A percentile compares a stretch with the other conserved stretches of the same genome.
Evolutionary conservation across 192 early-diverging fungal genomes (phyloP).

Genomic region (Backusella luteola): DNA sequence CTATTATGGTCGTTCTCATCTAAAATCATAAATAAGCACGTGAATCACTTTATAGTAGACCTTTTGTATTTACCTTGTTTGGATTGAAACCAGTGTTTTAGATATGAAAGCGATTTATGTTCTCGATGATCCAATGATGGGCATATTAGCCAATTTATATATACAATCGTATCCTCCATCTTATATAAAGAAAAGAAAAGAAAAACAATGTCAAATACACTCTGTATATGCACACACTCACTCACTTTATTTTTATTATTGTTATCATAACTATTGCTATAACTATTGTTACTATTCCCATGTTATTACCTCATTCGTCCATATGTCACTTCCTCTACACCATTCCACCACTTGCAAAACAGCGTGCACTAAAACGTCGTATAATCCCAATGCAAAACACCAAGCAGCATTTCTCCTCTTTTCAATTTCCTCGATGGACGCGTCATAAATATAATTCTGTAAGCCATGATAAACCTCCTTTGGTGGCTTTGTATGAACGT

Average conservation of each 20-base stretch:
- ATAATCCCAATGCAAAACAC: background rate
- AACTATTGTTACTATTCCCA: too few relatives aligned
- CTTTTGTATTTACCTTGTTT: background rate
- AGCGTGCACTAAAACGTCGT: background rate
- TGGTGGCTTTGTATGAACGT: background rate
- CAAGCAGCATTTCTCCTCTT: background rate
- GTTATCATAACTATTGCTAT: too few relatives aligned
- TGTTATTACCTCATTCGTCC: background rate
- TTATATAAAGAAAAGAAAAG: background rate
- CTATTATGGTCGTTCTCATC: background rate
- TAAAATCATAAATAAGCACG: background rate
- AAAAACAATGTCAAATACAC: background rate
- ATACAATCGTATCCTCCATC: constrained; percentile 8
- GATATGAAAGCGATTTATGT: background rate
- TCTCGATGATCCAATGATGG: background rate
- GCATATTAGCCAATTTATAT: constrained; percentile 8
- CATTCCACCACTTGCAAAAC: background rate
- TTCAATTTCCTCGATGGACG: background rate
- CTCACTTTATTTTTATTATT: background rate
- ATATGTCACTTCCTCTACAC: background rate
- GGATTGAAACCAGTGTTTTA: background rate
- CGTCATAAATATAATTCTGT: background rate
- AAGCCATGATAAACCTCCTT: background rate
- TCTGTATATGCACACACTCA: too few relatives aligned
- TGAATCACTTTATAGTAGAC: background rate